Evolutionary conservation across 148 eudicot species (phyloP).

Genomic region (Persicaria tinctoria): DNA sequence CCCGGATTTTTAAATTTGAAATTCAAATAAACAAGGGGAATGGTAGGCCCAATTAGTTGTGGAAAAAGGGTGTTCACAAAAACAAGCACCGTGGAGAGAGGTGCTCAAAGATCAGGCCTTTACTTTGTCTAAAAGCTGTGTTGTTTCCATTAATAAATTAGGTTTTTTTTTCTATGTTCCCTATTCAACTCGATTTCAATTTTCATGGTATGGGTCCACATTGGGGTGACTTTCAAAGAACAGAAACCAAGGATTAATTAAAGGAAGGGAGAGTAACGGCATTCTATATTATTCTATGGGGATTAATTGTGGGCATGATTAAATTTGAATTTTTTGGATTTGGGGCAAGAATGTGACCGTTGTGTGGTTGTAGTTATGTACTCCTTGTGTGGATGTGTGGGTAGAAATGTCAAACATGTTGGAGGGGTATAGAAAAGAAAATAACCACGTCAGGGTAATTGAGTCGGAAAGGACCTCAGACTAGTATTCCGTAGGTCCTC

Average conservation of each 20-base stretch:
- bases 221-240: slow-evolving; percentile 3
- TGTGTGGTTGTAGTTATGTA: not conserved
- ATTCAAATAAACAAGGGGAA: slow-evolving; percentile 24
- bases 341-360: slow-evolving; percentile 3
- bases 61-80: slow-evolving; percentile 14
- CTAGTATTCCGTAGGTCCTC: no score
- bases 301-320: slow-evolving; percentile 8
- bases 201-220: slow-evolving; percentile 9
- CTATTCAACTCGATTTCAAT: slow-evolving; percentile 9
- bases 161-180: slow-evolving; percentile 16
- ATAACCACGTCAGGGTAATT: no score
- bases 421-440: no score
- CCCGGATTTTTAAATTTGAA: slow-evolving; percentile 27
- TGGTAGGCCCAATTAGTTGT: slow-evolving; percentile 13
- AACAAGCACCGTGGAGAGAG: slow-evolving; percentile 16
- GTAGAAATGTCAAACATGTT: no score
- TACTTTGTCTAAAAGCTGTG: slow-evolving; percentile 9
- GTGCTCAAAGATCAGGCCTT: not conserved
- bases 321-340: not conserved
- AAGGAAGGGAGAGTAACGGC: slow-evolving; percentile 10
- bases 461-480: no score
- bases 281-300: not conserved
- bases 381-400: no score
- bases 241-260: slow-evolving; percentile 6
- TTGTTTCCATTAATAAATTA: slow-evolving; percentile 6